A percentile compares a stretch with the other conserved stretches of the same genome.
Conservation (phyloP, 225 moss, liverwort and hornwort genomes). For the Climacium dendroides region DNA sequence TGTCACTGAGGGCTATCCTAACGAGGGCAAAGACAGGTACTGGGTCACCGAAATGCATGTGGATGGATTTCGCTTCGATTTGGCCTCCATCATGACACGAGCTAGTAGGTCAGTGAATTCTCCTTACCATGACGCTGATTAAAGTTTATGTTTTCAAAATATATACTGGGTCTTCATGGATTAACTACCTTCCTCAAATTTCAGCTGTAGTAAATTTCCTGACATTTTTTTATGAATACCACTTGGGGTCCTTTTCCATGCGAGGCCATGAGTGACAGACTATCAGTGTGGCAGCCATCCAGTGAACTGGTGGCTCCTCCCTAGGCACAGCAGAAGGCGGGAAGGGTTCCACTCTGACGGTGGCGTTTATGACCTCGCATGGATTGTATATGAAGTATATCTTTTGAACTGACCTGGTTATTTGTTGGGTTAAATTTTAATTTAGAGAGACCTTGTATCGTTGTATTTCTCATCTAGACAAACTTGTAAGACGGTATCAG, state of each 20-base stretch:
- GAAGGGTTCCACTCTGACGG: not conserved
- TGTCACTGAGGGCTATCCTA: not conserved
- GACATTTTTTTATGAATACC: not conserved
- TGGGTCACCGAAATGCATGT: slow-evolving; percentile 92
- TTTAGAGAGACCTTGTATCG: not conserved
- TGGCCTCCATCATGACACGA: slow-evolving; percentile 81
- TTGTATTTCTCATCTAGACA: not conserved
- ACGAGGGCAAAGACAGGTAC: slow-evolving; percentile 35
- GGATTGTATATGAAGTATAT: not conserved
- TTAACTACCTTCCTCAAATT: not conserved
- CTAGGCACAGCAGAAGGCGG: not conserved
- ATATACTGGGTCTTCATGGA: not conserved
- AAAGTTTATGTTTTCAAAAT: not conserved
- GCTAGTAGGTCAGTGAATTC: slow-evolving; percentile 58
- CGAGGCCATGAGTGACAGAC: not conserved
- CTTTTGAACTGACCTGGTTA: not conserved
- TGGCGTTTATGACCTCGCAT: not conserved
- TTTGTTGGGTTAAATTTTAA: not conserved
- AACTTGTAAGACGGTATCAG: not conserved
- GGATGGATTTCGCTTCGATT: slow-evolving; percentile 89
- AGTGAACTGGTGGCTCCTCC: not conserved
- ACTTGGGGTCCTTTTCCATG: not conserved
- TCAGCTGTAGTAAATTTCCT: not conserved
- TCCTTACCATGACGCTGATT: not conserved
- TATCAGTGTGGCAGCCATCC: not conserved